Evolutionary conservation across 2,329 filamentous ascomycete genomes (phyloP).

Genomic region (Fusarium ramigenum): DNA sequence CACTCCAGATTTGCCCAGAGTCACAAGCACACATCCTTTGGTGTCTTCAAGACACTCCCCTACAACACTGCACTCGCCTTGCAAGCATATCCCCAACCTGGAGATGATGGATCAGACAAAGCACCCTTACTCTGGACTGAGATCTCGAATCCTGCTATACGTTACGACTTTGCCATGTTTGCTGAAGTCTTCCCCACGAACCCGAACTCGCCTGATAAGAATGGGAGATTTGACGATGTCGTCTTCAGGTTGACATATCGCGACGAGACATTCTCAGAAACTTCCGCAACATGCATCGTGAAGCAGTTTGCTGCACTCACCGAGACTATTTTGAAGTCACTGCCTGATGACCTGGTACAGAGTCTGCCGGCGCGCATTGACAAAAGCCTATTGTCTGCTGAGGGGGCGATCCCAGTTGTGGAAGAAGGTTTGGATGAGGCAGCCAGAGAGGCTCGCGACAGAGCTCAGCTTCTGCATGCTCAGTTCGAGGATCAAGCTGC

Average conservation of each 20-base stretch:
- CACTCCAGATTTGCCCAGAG: slow-evolving; percentile 2
- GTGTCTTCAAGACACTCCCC: slow-evolving; percentile 16
- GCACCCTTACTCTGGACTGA: neutral
- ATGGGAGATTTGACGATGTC: neutral
- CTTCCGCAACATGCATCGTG: neutral
- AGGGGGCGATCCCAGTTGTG: neutral
- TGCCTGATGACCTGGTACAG: neutral
- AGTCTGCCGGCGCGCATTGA: neutral
- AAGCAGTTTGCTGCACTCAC: slow-evolving; percentile 12
- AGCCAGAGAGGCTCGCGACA: neutral
- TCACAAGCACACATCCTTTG: slow-evolving; percentile 5
- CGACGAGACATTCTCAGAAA: neutral
- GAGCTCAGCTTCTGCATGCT: neutral
- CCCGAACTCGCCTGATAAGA: neutral
- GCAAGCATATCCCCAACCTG: neutral
- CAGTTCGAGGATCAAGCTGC: slow-evolving; percentile 24
- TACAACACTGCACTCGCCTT: slow-evolving; percentile 24
- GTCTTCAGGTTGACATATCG: slow-evolving; percentile 26
- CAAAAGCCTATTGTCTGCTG: neutral
- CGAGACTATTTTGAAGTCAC: neutral
- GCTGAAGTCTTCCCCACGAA: slow-evolving; percentile 12
- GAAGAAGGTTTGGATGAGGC: neutral
- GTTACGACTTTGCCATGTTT: slow-evolving; percentile 27
- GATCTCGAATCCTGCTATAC: slow-evolving; percentile 12
- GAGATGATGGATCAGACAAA: accelerated